Base-by-base conservation (phyloP, 2,329 filamentous ascomycete species). In the Aureobasidium sp. region DNA sequence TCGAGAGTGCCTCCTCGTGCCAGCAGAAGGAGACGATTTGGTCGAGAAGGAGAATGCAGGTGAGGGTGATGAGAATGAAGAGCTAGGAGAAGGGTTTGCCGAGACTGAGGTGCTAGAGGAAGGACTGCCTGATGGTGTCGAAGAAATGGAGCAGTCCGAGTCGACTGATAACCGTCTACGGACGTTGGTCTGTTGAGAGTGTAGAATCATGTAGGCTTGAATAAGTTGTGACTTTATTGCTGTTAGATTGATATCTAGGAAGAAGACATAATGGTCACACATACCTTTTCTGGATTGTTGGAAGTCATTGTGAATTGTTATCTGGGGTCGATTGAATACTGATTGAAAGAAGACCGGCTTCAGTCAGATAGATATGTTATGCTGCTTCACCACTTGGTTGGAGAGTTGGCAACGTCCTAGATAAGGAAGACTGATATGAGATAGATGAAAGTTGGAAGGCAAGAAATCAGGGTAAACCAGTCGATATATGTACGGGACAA, bases 201-300 rank as follows among this genome's bases (percentile, higher is more conserved):
- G 65, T 14, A 73, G 63, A 10, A 67, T 59, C 55, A 71, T 65
- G 59, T 71, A 72, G 53, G 64, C 67, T 56, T 69, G 65, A 60
- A 71, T 54, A 27, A 58, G 56, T 22, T 56, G 52, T 4, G 55
- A 55, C 56, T 58, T 8, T n/a, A 17, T 11, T 12, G 3, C 3
- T 30, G 45, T 50, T 30, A 50, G 45, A 22, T 21, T 39, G 35
- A 6, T 39, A 4, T 7, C 14, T 21, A n/a, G 17, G 10, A 19
- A 4, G 16, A 4, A 19, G 32, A 35, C 14, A n/a, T 35, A n/a
- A 7, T 22, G n/a, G 17, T 19, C 12, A 3, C 24, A 38, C 44
- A 21, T 17, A 50, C 45, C 35, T 50, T 51, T 41, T 51, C 48
- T 22, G 35, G 48, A 16, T 8, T 41, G 14, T 21, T 14, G 19